Evolutionary conservation across 306 rosid genomes (phyloP).

Genomic region (Parietaria judaica): DNA sequence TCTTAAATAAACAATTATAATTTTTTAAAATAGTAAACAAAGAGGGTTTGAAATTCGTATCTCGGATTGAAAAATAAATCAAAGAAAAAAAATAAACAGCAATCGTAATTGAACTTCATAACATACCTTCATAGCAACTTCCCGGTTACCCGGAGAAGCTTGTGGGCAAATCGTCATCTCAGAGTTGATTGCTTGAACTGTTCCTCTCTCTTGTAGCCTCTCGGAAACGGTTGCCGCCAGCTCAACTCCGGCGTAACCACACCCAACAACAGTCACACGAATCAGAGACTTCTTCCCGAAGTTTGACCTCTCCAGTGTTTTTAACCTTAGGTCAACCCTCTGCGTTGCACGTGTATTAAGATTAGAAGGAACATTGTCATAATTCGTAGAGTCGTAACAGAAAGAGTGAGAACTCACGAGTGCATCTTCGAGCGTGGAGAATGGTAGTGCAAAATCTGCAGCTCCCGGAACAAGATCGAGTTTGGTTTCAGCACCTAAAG

Average conservation of each 20-base stretch:
- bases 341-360: conserved; percentile 31
- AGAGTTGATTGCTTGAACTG: conserved; percentile 72
- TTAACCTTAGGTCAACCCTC: conserved; percentile 64
- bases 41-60: too few species aligned
- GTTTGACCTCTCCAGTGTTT: conserved; percentile 66
- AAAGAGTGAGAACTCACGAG: conserved; percentile 37
- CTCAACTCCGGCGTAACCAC: conserved; percentile 94
- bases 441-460: conserved; percentile 66
- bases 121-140: conserved; percentile 78
- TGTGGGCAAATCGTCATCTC: conserved; percentile 60
- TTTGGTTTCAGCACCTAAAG: conserved; percentile 89
- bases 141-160: conserved; percentile 83
- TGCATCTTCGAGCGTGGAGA: conserved; percentile 88
- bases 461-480: conserved; percentile 92
- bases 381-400: too few species aligned
- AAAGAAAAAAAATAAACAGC: too few species aligned
- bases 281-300: conserved; percentile 58
- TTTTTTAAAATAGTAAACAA: too few species aligned
- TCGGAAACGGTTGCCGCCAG: conserved; percentile 91
- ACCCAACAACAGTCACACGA: conserved; percentile 87
- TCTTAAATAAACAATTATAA: too few species aligned
- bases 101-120: too few species aligned
- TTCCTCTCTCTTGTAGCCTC: conserved; percentile 72
- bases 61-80: too few species aligned
- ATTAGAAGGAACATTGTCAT: not conserved